Evolutionary conservation across 345 rosid species (phyloP), one percentile per base, ranked within the genome.

Genomic region (Gossypium stocksii): DNA sequence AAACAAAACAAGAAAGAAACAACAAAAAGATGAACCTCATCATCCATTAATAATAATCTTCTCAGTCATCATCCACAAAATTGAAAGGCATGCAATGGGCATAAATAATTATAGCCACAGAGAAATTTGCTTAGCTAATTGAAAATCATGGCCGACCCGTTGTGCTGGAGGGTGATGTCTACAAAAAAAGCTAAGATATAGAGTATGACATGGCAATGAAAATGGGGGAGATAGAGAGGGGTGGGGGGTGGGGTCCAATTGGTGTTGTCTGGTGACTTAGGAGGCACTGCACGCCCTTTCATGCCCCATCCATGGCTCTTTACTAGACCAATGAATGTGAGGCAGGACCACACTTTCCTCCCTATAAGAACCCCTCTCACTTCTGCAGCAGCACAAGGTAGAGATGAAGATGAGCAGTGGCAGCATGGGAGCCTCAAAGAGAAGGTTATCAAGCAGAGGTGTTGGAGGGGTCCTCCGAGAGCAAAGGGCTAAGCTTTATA

Each of bases 401-500:
- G 19, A 68, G 57, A 89, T 88, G 98, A 88, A 86, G 92, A 80
- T 89, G 82, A 82, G 71, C 61, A 83, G 83, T 65, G 78, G 84
- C 1, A 75, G 73, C 51, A 80, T 83, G 66, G 93, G 92, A 69
- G 81, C 88, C 66, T 81, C 87, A 12, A 88, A 90, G 85, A 89
- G 94, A 81, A 90, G 92, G 80, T 57, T 88, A 62, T 83, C 92
- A 71, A 87, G 90, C 82, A 88, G 85, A 65, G 90, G 95, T 6
- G 69, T 87, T 6, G 95, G 97, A 52, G 85, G 90, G 62, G 89
- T 80, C 65, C 88, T 91, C 6, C 81, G 87, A 82, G 97, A 93
- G 77, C 98, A 90, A 78, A 91, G 87, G 83, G 97, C 97, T 17
- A 83, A 82, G 78, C 90, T 91, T 71, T 93, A 93, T 75, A 91